A percentile compares a stretch with the other conserved stretches of the same genome.
Evolutionary conservation across 257 asterid genomes (phyloP).

Genomic region (Prunella vulgaris): DNA sequence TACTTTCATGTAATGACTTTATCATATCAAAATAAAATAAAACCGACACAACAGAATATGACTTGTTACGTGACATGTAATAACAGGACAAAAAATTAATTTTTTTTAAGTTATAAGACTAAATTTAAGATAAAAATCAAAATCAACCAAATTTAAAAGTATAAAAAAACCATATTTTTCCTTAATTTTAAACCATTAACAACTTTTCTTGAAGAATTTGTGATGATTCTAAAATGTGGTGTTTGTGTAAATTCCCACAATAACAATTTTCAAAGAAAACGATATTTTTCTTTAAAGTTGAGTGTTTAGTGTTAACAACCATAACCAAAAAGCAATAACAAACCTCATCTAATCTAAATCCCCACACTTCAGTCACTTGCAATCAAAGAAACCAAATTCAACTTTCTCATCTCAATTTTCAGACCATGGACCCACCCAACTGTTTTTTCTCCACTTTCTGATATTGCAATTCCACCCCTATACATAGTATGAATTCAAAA

Average conservation of each 20-base stretch:
- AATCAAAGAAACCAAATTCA: not conserved
- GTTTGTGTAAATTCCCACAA: not conserved
- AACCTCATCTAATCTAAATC: not conserved
- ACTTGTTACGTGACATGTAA: no score
- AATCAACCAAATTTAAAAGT: no score
- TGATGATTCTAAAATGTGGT: no score
- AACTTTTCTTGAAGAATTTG: no score
- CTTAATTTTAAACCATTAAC: no score
- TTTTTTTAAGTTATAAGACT: no score
- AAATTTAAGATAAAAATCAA: no score
- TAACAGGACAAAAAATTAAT: no score
- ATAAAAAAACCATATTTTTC: no score
- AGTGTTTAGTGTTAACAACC: not conserved
- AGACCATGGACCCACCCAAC: not conserved
- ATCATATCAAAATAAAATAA: no score
- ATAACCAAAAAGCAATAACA: not conserved
- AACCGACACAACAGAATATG: no score
- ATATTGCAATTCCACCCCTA: not conserved
- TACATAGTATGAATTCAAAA: not conserved
- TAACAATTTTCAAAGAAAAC: not conserved
- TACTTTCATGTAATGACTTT: no score
- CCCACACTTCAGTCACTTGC: slow-evolving; percentile 19
- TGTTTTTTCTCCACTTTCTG: not conserved
- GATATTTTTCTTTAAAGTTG: not conserved
- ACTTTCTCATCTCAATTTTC: slow-evolving; percentile 17